Base-by-base conservation (phyloP, 2,329 filamentous ascomycete species). In the Exophiala viscosa region DNA sequence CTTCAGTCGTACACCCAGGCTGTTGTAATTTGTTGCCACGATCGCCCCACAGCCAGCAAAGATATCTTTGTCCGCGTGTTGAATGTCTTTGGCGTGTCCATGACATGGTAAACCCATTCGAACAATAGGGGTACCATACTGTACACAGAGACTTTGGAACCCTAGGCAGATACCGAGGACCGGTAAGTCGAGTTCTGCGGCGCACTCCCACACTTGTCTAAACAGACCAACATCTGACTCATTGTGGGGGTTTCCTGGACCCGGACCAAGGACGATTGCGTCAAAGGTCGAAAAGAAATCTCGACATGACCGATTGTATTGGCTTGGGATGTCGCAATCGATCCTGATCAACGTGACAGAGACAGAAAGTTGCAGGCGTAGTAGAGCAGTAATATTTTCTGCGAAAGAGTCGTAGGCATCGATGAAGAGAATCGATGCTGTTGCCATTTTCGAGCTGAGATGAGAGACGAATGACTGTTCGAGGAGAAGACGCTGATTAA, bases 361-460 rank as follows among this genome's bases (percentile, higher is more conserved):
- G 15, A 81, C 86, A 54, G 78, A 73, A 7, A 95, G 77, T 3
- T 82, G 77, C 3, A 85, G 83, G 62, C 86, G 81, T 42, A 97
- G 78, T 32, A 96, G 81, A 5, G 88, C 85, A 48, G 95, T 84
- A 64, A 97, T 93, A 73, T 96, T 97, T 73, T 95, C 91, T 50
- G 90, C 89, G 72, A 96, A 99, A 38, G 91, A 96, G 74, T 99
- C 93, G 71, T 95, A 95, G 57, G 92, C 91, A 69, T 97, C 93
- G 61, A 99, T 78, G 72, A 95, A 96, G 58, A 97, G 82, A 57
- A 97, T 41, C 10, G 56, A 53, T 20, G 33, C 38, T 33, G 46
- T 40, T 14, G 43, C 13, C 34, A 46, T 55, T 48, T 50, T 56
- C 23, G 43, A 40, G 34, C 13, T 23, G 20, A 14, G 1, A 9